Evolutionary conservation across 1,284 basidiomycete species (phyloP), one percentile per base, ranked within the genome.

Genomic region (Puccinia hordei): DNA sequence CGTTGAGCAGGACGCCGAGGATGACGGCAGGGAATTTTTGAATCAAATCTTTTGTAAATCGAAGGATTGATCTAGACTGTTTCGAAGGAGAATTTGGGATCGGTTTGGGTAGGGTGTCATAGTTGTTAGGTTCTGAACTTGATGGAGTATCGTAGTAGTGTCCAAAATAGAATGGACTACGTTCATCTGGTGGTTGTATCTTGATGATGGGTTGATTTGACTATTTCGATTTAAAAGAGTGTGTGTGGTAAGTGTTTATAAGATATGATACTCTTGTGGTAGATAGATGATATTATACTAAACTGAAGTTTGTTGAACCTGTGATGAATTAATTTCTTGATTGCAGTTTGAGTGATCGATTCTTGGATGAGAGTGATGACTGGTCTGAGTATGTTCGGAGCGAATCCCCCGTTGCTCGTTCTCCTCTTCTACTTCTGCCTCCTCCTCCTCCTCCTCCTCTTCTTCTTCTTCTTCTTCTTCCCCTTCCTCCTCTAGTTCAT

Each of bases 1-100:
- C 89, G 84, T 99, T 99, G 82, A 99, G 87, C 63, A 98, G 86
- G 82, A 91, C 89, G 2, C 95, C 95, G 12, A 98, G 88, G 15
- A 95, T 85, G 13, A 96, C 94, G 0, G 94, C 93, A 0, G 95
- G 95, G 0, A 86, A 74, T 15, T 30, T 63, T 38, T 12, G 35
- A 5, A 63, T n/a, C 2, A 63, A 19, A n/a, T 63, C 19, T 6
- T 41, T 33, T 33, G 19, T n/a, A 12, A 63, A 63, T 41, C 33
- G 33, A n/a, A 63, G 33, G 35, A 38, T 63, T 17, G 61, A n/a
- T 46, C 51, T 38, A 10, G 51, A 12, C 13, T 51, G 61, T 35
- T 68, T 65, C 44, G 74, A 59, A 41, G 35, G 46, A 5, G 46
- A 15, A 57, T 33, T 35, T 4, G 35, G 15, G 2, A 27, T 41